phyloP scores from a whole-genome alignment of 176 grass and related monocot genomes.

The Aegilops bicornis region DNA sequence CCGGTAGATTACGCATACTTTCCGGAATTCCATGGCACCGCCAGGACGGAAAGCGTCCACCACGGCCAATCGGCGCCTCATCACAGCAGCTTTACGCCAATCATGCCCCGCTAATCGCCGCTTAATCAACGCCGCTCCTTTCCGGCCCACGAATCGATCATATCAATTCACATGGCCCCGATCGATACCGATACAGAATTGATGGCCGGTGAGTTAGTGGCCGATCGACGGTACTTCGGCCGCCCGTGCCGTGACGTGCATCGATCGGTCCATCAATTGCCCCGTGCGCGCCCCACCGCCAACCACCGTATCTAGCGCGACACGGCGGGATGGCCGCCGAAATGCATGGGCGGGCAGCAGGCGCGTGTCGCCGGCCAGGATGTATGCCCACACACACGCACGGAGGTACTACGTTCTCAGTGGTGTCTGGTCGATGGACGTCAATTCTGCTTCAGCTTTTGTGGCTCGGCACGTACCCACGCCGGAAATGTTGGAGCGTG shows the following conservation, averaged over 20 bases:
- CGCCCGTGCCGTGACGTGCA: slow-evolving; percentile 38
- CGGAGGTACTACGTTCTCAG: not conserved
- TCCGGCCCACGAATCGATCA: not conserved
- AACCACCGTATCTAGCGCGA: slow-evolving; percentile 35
- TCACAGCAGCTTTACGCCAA: not conserved
- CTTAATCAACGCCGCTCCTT: not conserved
- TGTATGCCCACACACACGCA: not conserved
- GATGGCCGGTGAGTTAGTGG: not conserved
- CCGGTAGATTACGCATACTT: slow-evolving; percentile 15
- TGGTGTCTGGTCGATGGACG: not conserved
- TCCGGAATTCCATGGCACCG: not conserved
- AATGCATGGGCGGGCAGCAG: slow-evolving; percentile 11
- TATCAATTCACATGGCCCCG: not conserved
- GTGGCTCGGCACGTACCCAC: not conserved
- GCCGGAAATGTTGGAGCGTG: not conserved
- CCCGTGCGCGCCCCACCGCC: slow-evolving; percentile 9
- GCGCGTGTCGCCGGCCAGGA: not conserved
- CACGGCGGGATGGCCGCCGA: slow-evolving; percentile 20
- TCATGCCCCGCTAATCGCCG: not conserved
- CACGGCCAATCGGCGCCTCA: not conserved
- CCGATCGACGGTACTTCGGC: not conserved
- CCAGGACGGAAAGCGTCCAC: not conserved
- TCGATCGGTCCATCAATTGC: not conserved
- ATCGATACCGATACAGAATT: not conserved
- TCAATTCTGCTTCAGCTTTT: not conserved